Evolutionary conservation across 202 grass and related monocot species (phyloP).

Genomic region (Setaria viridis): DNA sequence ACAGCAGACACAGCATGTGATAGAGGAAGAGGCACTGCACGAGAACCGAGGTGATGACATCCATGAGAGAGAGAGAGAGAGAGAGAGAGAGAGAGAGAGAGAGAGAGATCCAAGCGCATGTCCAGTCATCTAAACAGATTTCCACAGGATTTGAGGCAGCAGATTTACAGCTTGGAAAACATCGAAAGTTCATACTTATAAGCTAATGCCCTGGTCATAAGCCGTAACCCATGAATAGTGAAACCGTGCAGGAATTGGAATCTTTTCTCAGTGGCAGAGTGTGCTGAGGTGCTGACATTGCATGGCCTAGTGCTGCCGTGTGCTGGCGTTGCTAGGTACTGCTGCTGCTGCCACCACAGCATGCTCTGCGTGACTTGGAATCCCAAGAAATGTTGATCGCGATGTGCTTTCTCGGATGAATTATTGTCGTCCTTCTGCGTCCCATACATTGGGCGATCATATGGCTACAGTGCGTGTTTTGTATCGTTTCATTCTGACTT

Average conservation of each 20-base stretch:
- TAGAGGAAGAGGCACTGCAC: not conserved
- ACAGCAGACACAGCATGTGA: not conserved
- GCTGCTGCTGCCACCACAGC: not conserved
- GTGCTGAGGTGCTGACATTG: not conserved
- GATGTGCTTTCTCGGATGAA: not conserved
- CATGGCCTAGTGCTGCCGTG: not conserved
- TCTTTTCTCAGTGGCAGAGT: not conserved
- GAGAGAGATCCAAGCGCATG: no score
- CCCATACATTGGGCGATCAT: no score
- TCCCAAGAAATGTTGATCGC: not conserved
- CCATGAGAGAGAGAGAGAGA: not conserved
- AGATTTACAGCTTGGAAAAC: not conserved
- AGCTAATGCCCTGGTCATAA: not conserved
- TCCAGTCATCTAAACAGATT: conserved; percentile 20
- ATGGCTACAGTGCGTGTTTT: not conserved
- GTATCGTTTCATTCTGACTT: not conserved
- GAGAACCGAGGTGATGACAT: not conserved
- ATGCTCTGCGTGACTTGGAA: conserved; percentile 12
- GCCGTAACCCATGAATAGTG: not conserved
- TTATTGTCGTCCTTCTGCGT: conserved; percentile 25
- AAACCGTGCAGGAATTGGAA: conserved; percentile 28
- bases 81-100: no score
- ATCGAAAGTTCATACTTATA: no score
- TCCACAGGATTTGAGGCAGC: conserved; percentile 30
- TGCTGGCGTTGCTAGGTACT: not conserved